Evolutionary conservation across 23 red algal genomes (phyloP), one percentile per base, ranked within the genome.

Genomic region (Gracilariopsis chorda): DNA sequence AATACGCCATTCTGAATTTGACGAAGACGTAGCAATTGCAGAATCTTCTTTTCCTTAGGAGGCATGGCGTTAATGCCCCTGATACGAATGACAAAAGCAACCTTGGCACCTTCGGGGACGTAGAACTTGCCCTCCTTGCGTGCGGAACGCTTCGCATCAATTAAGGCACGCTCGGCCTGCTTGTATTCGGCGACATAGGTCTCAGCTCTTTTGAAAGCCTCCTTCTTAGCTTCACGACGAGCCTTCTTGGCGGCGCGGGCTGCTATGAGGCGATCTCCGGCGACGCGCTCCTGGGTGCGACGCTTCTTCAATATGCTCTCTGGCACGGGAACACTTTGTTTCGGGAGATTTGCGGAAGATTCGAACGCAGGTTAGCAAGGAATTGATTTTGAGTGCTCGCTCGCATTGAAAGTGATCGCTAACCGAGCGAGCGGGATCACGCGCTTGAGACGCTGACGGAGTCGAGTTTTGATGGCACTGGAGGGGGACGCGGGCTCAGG

Each of bases 1-100:
- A 99, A 99, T 4, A 99, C 97, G 7, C 97, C 97, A 55, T 99
- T 99, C 67, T 99, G 92, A 63, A 99, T 93, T 64, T 99, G 97
- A 19, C 97, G 90, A 42, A 99, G 83, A 30, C 97, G 89, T 42
- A 99, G 63, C 25, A 99, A 84, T 41, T 82, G 88, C 21, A 99
- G 79, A 48, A 99, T 94, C 87, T 95, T 99, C 64, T 88, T 77
- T 62, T 88, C 86, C 85, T 96, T 95, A 23, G 97, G 97, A 34
- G 94, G 83, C 80, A 99, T 88, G 14, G 90, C 90, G 72, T 92
- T 88, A 77, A 99, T 99, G 94, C 97, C 97, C 34, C 93, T 65
- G 67, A 99, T 99, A 24, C 97, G 88, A 29, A 99, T 81, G 4
- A 95, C 97, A 88, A 99, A 99, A 1, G 92, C 97, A 33, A 99